Conservation (phyloP, 768 basidiomycete species). For the Pleurotus cornucopiae region DNA sequence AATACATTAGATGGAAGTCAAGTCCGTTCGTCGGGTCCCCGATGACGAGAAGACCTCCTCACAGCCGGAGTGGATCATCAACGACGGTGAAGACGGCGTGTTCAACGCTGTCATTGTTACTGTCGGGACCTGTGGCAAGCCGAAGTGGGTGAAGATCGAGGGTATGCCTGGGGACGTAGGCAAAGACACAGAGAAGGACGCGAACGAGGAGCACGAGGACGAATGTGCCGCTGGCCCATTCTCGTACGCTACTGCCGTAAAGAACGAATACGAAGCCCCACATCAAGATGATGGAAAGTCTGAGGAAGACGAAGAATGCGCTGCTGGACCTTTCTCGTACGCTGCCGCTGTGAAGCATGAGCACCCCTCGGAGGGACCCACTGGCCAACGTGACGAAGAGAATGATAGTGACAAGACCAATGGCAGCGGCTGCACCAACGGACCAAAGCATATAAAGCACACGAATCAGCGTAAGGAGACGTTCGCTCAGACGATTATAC, state of each 20-base stretch:
- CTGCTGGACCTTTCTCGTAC: neutral
- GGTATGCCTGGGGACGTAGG: conserved; percentile 35
- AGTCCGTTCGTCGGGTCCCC: conserved; percentile 26
- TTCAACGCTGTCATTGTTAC: conserved; percentile 51
- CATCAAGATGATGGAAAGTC: neutral
- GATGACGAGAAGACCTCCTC: conserved; percentile 15
- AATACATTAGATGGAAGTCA: conserved; percentile 26
- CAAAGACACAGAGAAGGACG: neutral
- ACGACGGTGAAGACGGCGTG: conserved; percentile 39
- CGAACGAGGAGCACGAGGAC: neutral
- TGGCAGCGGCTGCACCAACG: neutral
- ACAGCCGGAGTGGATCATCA: conserved; percentile 38
- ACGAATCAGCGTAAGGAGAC: conserved; percentile 17
- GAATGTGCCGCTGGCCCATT: neutral
- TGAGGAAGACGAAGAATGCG: neutral
- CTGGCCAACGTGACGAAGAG: neutral
- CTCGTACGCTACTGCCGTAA: neutral
- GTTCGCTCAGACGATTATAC: conserved; percentile 34
- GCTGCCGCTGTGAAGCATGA: neutral
- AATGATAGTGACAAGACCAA: neutral
- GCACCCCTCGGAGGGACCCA: no score
- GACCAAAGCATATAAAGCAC: neutral
- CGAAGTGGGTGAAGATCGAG: conserved; percentile 36
- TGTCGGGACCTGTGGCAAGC: conserved; percentile 46
- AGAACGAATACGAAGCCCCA: neutral